Evolutionary conservation across 108 stramenopile genomes (phyloP).

Genomic region (Nitzschia putrida): DNA sequence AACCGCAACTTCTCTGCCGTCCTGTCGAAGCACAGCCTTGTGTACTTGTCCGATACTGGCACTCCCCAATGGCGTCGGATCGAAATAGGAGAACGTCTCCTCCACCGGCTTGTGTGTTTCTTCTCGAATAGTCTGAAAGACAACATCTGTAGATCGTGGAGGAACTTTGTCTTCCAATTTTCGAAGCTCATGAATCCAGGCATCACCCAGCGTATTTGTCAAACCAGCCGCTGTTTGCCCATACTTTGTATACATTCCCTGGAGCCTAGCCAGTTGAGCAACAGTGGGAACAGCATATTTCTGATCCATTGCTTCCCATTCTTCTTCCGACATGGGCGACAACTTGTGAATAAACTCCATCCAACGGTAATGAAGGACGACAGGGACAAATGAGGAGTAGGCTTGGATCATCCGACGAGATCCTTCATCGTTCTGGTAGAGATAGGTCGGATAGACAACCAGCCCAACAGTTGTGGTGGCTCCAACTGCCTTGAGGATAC

Average conservation of each 20-base stretch:
- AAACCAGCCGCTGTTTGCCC: slow-evolving; percentile 47
- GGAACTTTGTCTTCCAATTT: slow-evolving; percentile 83
- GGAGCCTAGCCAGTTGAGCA: slow-evolving; percentile 19
- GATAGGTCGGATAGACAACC: slow-evolving; percentile 22
- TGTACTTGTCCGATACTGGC: slow-evolving; percentile 98
- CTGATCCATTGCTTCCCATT: slow-evolving; percentile 40
- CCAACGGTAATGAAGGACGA: slow-evolving; percentile 38
- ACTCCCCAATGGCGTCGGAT: slow-evolving; percentile 90
- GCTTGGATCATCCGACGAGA: slow-evolving; percentile 33
- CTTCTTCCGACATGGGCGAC: slow-evolving; percentile 10
- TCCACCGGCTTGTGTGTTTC: slow-evolving; percentile 42
- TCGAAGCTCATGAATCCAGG: slow-evolving; percentile 55
- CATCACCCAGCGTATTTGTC: slow-evolving; percentile 37
- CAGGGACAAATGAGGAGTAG: slow-evolving; percentile 40
- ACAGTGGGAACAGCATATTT: slow-evolving; percentile 33
- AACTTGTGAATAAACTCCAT: slow-evolving; percentile 26
- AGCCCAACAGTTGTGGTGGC: background rate
- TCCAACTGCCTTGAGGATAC: background rate
- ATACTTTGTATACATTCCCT: slow-evolving; percentile 48
- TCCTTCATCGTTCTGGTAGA: slow-evolving; percentile 40
- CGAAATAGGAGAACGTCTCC: slow-evolving; percentile 75
- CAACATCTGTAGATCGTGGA: slow-evolving; percentile 50
- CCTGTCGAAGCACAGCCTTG: slow-evolving; percentile 59
- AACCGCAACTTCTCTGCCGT: slow-evolving; percentile 74
- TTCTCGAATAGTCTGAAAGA: slow-evolving; percentile 65